A percentile compares a stretch with the other conserved stretches of the same genome.
phyloP scores from a whole-genome alignment of 108 stramenopile species.

The Fragilaria radians region DNA sequence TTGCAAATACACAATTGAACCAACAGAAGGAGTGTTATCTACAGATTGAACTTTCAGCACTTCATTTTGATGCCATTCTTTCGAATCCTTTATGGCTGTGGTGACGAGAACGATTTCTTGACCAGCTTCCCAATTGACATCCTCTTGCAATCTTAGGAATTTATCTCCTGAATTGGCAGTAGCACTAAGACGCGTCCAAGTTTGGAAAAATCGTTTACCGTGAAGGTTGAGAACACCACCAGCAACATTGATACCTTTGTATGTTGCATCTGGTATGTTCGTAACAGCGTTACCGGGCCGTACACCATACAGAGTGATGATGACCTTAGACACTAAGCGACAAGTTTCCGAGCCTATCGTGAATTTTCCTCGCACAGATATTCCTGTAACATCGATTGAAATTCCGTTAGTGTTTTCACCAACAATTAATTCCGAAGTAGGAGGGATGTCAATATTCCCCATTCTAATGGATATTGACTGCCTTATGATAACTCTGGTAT shows the following conservation, averaged over 20 bases:
- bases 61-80: slow-evolving; percentile 28
- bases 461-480: slow-evolving; percentile 5
- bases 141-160: slow-evolving; percentile 22
- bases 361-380: slow-evolving; percentile 24
- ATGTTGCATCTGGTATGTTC: slow-evolving; percentile 2
- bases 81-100: slow-evolving; percentile 23
- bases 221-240: slow-evolving; percentile 22
- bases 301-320: slow-evolving; percentile 30
- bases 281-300: slow-evolving; percentile 17
- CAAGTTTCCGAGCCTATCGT: slow-evolving; percentile 21
- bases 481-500: slow-evolving; percentile 15
- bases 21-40: slow-evolving; percentile 11
- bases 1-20: slow-evolving; percentile 19
- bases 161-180: slow-evolving; percentile 16
- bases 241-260: slow-evolving; percentile 41
- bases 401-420: slow-evolving; percentile 18
- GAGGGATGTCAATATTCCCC: slow-evolving; percentile 24
- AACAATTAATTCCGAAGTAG: slow-evolving; percentile 26
- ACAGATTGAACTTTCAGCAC: slow-evolving; percentile 19
- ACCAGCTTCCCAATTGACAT: slow-evolving; percentile 38
- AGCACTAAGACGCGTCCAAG: slow-evolving; percentile 38
- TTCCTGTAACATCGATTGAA: slow-evolving; percentile 13
- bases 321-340: slow-evolving; percentile 14
- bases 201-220: slow-evolving; percentile 26
- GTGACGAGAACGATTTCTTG: slow-evolving; percentile 36